Percentiles rank a stretch among this genome's conserved stretches.
phyloP scores from a whole-genome alignment of 1,284 basidiomycete genomes.

The Fomitopsis palustris region DNA sequence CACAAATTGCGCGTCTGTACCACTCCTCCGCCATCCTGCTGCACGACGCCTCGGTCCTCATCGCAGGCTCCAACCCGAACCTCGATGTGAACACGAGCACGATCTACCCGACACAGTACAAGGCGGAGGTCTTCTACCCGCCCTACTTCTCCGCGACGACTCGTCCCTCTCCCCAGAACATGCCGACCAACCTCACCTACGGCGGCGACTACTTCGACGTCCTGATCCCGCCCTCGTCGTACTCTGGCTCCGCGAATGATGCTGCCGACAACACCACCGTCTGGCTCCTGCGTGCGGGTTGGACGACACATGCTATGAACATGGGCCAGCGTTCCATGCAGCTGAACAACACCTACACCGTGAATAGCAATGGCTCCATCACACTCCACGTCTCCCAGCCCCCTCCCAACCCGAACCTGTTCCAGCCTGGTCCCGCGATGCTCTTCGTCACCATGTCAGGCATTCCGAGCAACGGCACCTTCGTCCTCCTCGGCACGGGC shows the following conservation, averaged over 20 bases:
- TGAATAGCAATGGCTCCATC: slow-evolving; percentile 71
- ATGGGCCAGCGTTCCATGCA: slow-evolving; percentile 84
- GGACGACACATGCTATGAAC: slow-evolving; percentile 95
- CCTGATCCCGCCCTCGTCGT: slow-evolving; percentile 58
- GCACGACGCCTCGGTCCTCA: slow-evolving; percentile 81
- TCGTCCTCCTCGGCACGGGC: slow-evolving; percentile 79
- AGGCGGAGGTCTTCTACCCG: slow-evolving; percentile 86
- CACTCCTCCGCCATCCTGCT: slow-evolving; percentile 89
- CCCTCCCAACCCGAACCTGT: slow-evolving; percentile 79
- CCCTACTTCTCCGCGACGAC: slow-evolving; percentile 73
- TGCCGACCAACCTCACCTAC: slow-evolving; percentile 76
- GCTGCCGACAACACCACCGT: slow-evolving; percentile 80
- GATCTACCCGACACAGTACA: slow-evolving; percentile 82
- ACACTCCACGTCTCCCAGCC: slow-evolving; percentile 76
- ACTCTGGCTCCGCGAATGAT: slow-evolving; percentile 61
- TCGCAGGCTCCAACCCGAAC: slow-evolving; percentile 94
- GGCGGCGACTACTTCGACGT: slow-evolving; percentile 83
- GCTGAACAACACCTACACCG: slow-evolving; percentile 80
- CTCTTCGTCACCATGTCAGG: slow-evolving; percentile 81
- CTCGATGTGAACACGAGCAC: slow-evolving; percentile 73
- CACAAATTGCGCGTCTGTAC: slow-evolving; percentile 76
- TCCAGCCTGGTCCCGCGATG: slow-evolving; percentile 84
- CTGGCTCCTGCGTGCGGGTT: slow-evolving; percentile 81
- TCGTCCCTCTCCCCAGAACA: slow-evolving; percentile 70
- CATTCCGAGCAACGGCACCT: slow-evolving; percentile 76